A percentile compares a stretch with the other conserved stretches of the same genome.
Evolutionary conservation across 805 yeast genomes (phyloP).

Genomic region (Wickerhamiella kurtzmanii): DNA sequence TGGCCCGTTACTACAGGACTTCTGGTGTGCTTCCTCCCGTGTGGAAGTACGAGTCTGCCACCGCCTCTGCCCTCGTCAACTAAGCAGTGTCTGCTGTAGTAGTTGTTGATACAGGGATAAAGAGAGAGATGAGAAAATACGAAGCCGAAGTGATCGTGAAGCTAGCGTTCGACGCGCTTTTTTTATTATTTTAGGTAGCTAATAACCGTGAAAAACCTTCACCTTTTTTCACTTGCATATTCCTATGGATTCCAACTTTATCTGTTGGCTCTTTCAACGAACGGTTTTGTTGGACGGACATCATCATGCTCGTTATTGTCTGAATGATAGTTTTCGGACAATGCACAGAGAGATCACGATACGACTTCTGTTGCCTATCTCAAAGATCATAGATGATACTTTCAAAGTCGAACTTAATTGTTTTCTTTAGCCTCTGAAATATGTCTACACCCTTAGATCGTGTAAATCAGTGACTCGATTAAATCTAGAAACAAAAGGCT

Average conservation of each 20-base stretch:
- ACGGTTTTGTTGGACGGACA: no score
- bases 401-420: no score
- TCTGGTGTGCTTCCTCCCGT: conserved; percentile 98
- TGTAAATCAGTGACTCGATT: no score
- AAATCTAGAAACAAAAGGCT: no score
- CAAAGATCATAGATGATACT: no score
- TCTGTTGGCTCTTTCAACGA: background rate
- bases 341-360: no score
- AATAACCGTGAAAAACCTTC: background rate
- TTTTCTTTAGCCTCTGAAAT: no score
- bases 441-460: no score
- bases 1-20: conserved; percentile 99
- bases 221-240: background rate
- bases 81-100: conserved; percentile 30
- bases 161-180: background rate
- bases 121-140: background rate
- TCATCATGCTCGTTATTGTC: no score
- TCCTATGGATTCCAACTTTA: no score
- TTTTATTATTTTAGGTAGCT: background rate
- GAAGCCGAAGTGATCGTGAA: background rate
- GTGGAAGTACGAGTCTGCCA: conserved; percentile 99
- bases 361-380: no score
- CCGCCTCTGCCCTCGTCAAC: conserved; percentile 99
- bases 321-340: no score
- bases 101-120: background rate